A percentile compares a stretch with the other conserved stretches of the same genome.
phyloP scores from a whole-genome alignment of 371 early-diverging fungal genomes.

The Batkoa obscura region DNA sequence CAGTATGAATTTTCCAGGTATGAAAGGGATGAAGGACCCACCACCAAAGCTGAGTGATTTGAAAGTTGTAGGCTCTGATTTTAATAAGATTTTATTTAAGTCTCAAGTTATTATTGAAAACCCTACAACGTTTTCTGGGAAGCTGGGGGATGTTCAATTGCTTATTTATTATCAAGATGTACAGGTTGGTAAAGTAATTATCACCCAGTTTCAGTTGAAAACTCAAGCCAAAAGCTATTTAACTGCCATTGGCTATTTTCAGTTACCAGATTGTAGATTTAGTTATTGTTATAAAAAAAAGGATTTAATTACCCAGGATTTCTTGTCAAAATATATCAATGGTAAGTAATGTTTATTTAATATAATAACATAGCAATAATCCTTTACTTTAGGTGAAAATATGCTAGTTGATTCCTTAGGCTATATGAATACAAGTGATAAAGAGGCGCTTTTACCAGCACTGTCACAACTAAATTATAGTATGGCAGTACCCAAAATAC shows the following conservation, averaged over 20 bases:
- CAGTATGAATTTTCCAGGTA: not conserved
- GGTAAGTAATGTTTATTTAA: too few species aligned
- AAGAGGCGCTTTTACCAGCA: not conserved
- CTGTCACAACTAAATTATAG: not conserved
- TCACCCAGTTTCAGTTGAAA: not conserved
- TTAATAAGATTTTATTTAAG: not conserved
- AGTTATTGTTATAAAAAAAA: not conserved
- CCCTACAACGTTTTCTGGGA: slow-evolving; percentile 1
- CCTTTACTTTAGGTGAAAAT: not conserved
- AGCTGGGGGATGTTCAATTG: not conserved
- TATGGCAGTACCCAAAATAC: not conserved
- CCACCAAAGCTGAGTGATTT: not conserved
- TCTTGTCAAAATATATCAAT: not conserved
- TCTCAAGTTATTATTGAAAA: not conserved
- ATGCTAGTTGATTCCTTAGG: not conserved
- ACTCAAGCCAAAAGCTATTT: not conserved
- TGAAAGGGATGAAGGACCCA: not conserved
- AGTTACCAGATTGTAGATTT: not conserved
- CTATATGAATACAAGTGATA: not conserved
- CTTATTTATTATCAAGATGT: not conserved
- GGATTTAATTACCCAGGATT: not conserved
- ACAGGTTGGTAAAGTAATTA: slow-evolving; percentile 2
- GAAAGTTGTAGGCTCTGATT: not conserved
- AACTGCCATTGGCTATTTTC: not conserved
- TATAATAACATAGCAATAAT: too few species aligned